phyloP scores from a whole-genome alignment of 352 stramenopile genomes.

The Pythium dissotocum region DNA sequence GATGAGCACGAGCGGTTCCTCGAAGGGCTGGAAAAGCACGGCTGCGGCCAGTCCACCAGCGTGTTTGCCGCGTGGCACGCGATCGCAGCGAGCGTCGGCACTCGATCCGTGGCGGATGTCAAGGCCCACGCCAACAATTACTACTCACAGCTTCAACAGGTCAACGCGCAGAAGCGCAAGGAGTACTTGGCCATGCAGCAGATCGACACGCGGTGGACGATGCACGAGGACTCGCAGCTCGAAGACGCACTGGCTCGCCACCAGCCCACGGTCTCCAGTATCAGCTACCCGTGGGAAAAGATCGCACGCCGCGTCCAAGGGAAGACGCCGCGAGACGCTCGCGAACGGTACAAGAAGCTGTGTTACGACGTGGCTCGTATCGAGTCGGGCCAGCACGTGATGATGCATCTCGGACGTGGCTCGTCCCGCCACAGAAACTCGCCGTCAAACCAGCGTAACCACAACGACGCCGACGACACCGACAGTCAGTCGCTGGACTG shows the following conservation, averaged over 20 bases:
- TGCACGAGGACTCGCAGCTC: constrained; percentile 61
- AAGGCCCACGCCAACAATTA: constrained; percentile 36
- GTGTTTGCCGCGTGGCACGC: constrained; percentile 49
- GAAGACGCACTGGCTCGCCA: constrained; percentile 61
- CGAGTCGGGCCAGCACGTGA: constrained; percentile 60
- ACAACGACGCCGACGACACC: constrained; percentile 20
- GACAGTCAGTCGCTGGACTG: constrained; percentile 40
- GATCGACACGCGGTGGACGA: constrained; percentile 60
- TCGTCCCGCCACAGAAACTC: constrained; percentile 24
- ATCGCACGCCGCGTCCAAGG: constrained; percentile 56
- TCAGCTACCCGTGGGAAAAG: constrained; percentile 54
- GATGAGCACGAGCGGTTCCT: constrained; percentile 78
- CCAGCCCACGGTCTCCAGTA: constrained; percentile 20
- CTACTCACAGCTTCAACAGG: constrained; percentile 38
- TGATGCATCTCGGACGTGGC: constrained; percentile 47
- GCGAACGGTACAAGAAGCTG: constrained; percentile 75
- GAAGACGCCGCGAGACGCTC: constrained; percentile 52
- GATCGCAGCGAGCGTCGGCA: constrained; percentile 58
- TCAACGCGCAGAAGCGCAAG: constrained; percentile 38
- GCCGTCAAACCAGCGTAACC: constrained; percentile 16
- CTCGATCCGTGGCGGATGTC: constrained; percentile 38
- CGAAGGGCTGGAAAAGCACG: constrained; percentile 61
- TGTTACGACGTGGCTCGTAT: constrained; percentile 77
- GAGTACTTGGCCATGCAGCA: constrained; percentile 58
- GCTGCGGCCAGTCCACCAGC: constrained; percentile 42